phyloP scores from a whole-genome alignment of 495 filamentous ascomycete genomes.

The Penicillium robsamsonii region DNA sequence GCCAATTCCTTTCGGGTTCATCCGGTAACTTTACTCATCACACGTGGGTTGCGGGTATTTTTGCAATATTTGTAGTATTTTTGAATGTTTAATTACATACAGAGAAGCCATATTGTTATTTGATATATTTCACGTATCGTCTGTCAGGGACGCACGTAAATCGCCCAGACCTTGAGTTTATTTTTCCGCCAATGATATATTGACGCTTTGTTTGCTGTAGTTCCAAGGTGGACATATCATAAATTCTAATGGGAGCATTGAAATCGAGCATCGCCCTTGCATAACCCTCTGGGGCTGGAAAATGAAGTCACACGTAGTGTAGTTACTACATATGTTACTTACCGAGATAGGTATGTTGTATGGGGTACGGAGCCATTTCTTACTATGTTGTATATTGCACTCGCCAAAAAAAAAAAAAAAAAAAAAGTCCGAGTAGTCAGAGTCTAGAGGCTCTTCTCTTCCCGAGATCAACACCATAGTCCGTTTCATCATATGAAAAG shows the following conservation, averaged over 20 bases:
- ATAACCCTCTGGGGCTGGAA: neutral
- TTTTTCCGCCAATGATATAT: neutral
- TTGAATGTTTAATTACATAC: neutral
- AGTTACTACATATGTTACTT: neutral
- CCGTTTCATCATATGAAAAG: neutral
- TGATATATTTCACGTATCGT: neutral
- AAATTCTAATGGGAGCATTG: neutral
- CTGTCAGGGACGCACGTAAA: neutral
- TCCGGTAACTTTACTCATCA: neutral
- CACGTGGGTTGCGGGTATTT: neutral
- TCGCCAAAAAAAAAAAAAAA: neutral
- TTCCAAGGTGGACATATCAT: neutral
- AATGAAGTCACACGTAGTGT: neutral
- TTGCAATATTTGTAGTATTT: neutral
- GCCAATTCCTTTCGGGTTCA: neutral
- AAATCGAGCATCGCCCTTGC: neutral
- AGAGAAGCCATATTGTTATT: neutral
- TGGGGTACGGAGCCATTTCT: neutral
- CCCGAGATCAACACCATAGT: neutral
- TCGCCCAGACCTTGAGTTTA: neutral
- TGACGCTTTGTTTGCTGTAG: no score
- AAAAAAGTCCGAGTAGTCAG: neutral
- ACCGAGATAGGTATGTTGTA: neutral
- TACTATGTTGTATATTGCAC: neutral
- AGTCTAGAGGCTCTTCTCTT: neutral